A percentile compares a stretch with the other conserved stretches of the same genome.
Evolutionary conservation across 2,329 filamentous ascomycete genomes (phyloP).

Genomic region (Canariomyces notabilis): DNA sequence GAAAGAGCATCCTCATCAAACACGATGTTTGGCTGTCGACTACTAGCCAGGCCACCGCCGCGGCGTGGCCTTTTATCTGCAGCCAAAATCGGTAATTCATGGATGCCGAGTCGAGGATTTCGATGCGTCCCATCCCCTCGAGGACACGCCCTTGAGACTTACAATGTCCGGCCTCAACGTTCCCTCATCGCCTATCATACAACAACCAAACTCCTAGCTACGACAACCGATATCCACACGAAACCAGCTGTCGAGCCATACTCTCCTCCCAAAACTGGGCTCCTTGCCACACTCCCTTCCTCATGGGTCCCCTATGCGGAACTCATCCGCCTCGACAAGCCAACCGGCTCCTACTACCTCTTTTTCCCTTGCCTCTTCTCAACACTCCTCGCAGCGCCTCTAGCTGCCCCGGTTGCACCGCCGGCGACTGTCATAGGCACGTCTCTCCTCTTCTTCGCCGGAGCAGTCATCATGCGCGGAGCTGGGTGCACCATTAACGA

Average conservation of each 20-base stretch:
- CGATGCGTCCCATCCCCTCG: slow-evolving; percentile 11
- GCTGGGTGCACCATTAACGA: slow-evolving; percentile 89
- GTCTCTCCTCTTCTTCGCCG: slow-evolving; percentile 64
- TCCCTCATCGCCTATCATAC: slow-evolving; percentile 21
- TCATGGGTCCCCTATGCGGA: slow-evolving; percentile 77
- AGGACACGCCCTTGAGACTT: slow-evolving; percentile 10
- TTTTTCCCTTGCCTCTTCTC: slow-evolving; percentile 84
- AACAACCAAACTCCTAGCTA: slow-evolving; percentile 19
- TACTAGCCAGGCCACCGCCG: slow-evolving; percentile 9
- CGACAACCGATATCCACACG: slow-evolving; percentile 11
- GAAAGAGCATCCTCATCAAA: background rate
- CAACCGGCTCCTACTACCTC: slow-evolving; percentile 76
- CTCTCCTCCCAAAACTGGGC: slow-evolving; percentile 62
- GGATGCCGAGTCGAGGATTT: slow-evolving; percentile 1
- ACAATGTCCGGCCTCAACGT: slow-evolving; percentile 1
- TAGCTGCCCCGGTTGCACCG: slow-evolving; percentile 56
- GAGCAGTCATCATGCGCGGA: slow-evolving; percentile 79
- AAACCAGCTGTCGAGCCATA: slow-evolving; percentile 39
- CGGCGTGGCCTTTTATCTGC: slow-evolving; percentile 12
- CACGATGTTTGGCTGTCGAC: slow-evolving; percentile 15
- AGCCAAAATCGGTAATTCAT: background rate
- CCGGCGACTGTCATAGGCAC: slow-evolving; percentile 60
- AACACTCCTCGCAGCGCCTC: slow-evolving; percentile 71
- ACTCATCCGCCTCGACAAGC: slow-evolving; percentile 75
- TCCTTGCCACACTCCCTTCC: slow-evolving; percentile 63